Evolutionary conservation across 805 yeast genomes (phyloP).

Genomic region (Debaryomyces hansenii): DNA sequence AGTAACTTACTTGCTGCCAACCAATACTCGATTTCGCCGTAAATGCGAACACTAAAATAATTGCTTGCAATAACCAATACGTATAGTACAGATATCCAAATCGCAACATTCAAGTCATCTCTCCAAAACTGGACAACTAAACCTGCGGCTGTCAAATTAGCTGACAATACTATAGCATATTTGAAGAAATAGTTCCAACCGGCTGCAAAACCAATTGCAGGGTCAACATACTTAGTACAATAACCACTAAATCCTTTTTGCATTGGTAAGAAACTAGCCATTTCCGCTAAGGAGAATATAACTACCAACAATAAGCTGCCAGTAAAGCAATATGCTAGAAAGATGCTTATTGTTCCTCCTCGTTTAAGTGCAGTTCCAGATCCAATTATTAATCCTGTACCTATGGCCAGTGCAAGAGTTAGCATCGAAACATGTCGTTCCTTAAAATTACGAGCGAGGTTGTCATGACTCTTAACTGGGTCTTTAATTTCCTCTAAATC

Average conservation of each 20-base stretch:
- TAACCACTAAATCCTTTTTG: slow-evolving; percentile 65
- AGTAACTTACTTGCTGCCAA: slow-evolving; percentile 4
- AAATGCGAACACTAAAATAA: slow-evolving; percentile 5
- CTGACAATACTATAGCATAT: slow-evolving; percentile 3
- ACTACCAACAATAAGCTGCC: slow-evolving; percentile 56
- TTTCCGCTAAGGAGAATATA: slow-evolving; percentile 55
- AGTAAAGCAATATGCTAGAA: slow-evolving; percentile 54
- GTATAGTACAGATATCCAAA: slow-evolving; percentile 7
- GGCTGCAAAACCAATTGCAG: slow-evolving; percentile 54
- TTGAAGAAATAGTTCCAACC: slow-evolving; percentile 29
- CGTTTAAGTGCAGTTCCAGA: slow-evolving; percentile 47
- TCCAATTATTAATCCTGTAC: slow-evolving; percentile 68
- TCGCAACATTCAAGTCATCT: slow-evolving; percentile 4
- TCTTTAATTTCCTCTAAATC: too few relatives aligned
- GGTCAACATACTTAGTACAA: slow-evolving; percentile 57
- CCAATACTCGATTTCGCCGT: slow-evolving; percentile 10
- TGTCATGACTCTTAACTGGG: background rate
- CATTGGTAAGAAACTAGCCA: slow-evolving; percentile 60
- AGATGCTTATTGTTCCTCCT: slow-evolving; percentile 65
- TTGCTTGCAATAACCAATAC: slow-evolving; percentile 4
- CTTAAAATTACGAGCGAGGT: slow-evolving; percentile 20
- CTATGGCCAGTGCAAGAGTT: slow-evolving; percentile 67
- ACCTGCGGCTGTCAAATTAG: slow-evolving; percentile 3
- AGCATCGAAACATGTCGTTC: slow-evolving; percentile 64
- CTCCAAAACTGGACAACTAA: slow-evolving; percentile 8